These are phyloP conservation scores for Bocquillonia castaneifolia DNA, from an alignment of 441 rosid species.

Conservation along the genomic window DNA sequence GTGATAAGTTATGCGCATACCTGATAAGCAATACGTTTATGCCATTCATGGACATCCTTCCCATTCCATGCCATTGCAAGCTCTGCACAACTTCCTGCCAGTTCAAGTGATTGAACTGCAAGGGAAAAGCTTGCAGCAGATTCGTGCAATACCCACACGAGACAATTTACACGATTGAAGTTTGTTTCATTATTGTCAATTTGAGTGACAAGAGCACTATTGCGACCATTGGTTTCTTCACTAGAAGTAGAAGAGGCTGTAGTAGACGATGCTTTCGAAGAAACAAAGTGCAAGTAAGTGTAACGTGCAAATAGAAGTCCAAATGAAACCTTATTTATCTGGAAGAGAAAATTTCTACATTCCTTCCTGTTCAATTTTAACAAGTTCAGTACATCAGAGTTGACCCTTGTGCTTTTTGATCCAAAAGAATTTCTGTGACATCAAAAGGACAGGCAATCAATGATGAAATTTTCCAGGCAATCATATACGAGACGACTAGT, in stretches of 20 bases:
- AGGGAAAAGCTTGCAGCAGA: constrained; percentile 53
- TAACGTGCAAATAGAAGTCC: constrained; percentile 16
- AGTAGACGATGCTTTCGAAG: constrained; percentile 32
- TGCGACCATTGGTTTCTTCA: constrained; percentile 27
- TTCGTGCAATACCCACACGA: constrained; percentile 57
- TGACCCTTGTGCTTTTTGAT: constrained; percentile 25
- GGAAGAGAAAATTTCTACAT: constrained; percentile 17
- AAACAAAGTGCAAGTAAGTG: constrained; percentile 23
- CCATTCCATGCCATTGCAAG: constrained; percentile 73
- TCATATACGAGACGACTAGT: neutral
- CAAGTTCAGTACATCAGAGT: constrained; percentile 17
- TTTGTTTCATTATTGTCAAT: constrained; percentile 25
- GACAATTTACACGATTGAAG: constrained; percentile 50
- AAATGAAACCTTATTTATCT: constrained; percentile 20
- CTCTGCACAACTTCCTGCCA: constrained; percentile 40
- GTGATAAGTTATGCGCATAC: constrained; percentile 25
- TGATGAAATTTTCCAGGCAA: neutral
- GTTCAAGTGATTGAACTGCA: constrained; percentile 44
- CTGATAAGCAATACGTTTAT: constrained; percentile 46
- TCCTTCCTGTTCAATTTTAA: constrained; percentile 30
- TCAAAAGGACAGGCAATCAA: constrained; percentile 20
- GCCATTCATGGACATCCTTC: constrained; percentile 64
- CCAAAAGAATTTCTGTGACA: constrained; percentile 34
- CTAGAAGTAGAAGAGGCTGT: constrained; percentile 26
- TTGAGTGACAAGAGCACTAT: constrained; percentile 26